phyloP scores from a whole-genome alignment of 2,329 filamentous ascomycete genomes.

The Byssoonygena ceratinophila region DNA sequence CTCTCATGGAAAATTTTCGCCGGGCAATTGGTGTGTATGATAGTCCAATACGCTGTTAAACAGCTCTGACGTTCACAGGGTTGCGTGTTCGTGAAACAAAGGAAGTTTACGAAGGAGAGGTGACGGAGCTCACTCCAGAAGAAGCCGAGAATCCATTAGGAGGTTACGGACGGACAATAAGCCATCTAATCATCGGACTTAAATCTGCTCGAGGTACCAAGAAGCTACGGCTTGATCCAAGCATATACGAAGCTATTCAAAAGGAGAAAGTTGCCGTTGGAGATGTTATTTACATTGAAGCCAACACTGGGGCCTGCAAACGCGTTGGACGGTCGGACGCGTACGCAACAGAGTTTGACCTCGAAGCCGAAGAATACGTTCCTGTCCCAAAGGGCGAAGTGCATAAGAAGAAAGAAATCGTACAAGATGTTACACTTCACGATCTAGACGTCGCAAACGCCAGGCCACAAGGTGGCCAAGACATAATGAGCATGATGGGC shows the following conservation, averaged over 20 bases:
- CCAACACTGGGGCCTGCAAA: constrained; percentile 97
- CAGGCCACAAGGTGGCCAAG: constrained; percentile 88
- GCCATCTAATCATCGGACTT: constrained; percentile 82
- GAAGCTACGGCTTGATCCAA: constrained; percentile 91
- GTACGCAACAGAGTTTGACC: constrained; percentile 95
- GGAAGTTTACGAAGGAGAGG: constrained; percentile 97
- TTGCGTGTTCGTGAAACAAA: constrained; percentile 97
- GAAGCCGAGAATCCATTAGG: constrained; percentile 96
- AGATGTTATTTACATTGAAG: constrained; percentile 98
- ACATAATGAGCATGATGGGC: constrained; percentile 99
- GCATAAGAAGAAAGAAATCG: constrained; percentile 99
- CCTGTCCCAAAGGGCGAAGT: constrained; percentile 98
- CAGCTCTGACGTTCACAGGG: constrained; percentile 31
- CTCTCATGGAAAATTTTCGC: constrained; percentile 98
- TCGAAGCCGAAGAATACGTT: constrained; percentile 98
- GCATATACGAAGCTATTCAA: constrained; percentile 98
- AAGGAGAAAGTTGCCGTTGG: constrained; percentile 94
- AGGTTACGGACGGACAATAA: constrained; percentile 95
- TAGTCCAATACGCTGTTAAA: background rate
- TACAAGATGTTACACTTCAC: constrained; percentile 95
- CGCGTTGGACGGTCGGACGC: constrained; percentile 91
- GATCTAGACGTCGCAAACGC: constrained; percentile 95
- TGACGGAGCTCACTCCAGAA: constrained; percentile 93
- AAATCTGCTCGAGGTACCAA: constrained; percentile 96
- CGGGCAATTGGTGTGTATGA: constrained; percentile 67